phyloP scores from a whole-genome alignment of 2,329 filamentous ascomycete species.

The Phialemoniopsis sp. region DNA sequence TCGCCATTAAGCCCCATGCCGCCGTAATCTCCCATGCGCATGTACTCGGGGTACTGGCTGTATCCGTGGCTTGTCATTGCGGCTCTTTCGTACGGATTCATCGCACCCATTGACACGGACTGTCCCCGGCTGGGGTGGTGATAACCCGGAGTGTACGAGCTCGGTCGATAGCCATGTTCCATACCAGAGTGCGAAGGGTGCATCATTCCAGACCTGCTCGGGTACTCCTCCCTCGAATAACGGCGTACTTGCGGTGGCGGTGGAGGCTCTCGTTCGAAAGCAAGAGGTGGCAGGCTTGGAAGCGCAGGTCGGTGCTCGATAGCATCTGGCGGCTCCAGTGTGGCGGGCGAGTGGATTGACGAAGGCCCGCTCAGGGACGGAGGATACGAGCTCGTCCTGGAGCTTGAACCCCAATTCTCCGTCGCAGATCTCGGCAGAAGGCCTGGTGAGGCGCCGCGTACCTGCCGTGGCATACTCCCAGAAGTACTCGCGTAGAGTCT shows the following conservation, averaged over 20 bases:
- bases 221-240: conserved; percentile 28
- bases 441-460: conserved; percentile 30
- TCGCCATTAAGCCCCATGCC: conserved; percentile 32
- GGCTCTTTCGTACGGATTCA: conserved; percentile 18
- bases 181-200: conserved; percentile 15
- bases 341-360: conserved; percentile 20
- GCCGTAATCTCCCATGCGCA: conserved; percentile 34
- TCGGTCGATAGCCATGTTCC: conserved; percentile 28
- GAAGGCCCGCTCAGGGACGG: conserved; percentile 19
- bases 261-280: conserved; percentile 27
- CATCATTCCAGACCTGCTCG: conserved; percentile 16
- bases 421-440: conserved; percentile 15
- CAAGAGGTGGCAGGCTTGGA: conserved; percentile 34
- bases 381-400: conserved; percentile 27
- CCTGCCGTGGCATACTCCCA: conserved; percentile 6
- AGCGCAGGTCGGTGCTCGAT: conserved; percentile 29
- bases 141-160: conserved; percentile 30
- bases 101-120: conserved; percentile 39
- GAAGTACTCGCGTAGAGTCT: conserved; percentile 29
- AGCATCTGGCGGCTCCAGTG: conserved; percentile 27
- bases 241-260: conserved; percentile 24
- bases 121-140: conserved; percentile 40
- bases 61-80: conserved; percentile 21
- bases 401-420: conserved; percentile 29
- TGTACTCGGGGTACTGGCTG: conserved; percentile 33